Percentiles rank a stretch among this genome's conserved stretches.
These are phyloP conservation scores for Spiraea crenata DNA, from an alignment of 331 rosid genomes.

Conservation along the genomic window DNA sequence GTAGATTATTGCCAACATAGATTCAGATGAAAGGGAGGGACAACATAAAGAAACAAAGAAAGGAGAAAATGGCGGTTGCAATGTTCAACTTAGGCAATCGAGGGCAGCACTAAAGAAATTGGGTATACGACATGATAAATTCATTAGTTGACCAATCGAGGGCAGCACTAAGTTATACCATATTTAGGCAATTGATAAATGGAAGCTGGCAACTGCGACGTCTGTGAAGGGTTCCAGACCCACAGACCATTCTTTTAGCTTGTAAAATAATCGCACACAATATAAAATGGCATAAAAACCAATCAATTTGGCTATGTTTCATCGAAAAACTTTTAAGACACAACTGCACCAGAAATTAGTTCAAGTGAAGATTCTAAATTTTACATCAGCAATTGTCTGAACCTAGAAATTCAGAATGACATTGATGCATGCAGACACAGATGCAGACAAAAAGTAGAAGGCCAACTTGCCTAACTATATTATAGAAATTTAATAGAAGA, in stretches of 20 bases:
- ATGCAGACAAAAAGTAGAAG: too few species aligned
- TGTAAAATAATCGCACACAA: constrained; percentile 13
- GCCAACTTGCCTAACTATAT: too few species aligned
- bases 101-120: constrained; percentile 3
- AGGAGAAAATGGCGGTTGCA: background rate
- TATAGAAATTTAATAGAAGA: background rate
- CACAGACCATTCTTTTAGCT: constrained; percentile 10
- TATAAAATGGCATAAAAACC: background rate
- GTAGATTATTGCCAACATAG: background rate
- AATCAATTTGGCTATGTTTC: background rate
- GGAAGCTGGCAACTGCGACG: constrained; percentile 1
- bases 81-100: background rate
- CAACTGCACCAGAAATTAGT: background rate
- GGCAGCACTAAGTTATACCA: constrained; percentile 8
- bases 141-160: background rate
- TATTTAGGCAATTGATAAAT: constrained; percentile 7
- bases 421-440: background rate
- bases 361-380: constrained; percentile 5
- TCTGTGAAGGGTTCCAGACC: constrained; percentile 2
- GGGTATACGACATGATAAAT: background rate
- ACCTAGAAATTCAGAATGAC: constrained; percentile 9
- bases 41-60: constrained; percentile 2
- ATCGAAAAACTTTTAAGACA: background rate
- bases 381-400: constrained; percentile 1
- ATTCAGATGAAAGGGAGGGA: constrained; percentile 14